phyloP scores from a whole-genome alignment of 2,329 filamentous ascomycete species.

The Aquanectria penicillioides region DNA sequence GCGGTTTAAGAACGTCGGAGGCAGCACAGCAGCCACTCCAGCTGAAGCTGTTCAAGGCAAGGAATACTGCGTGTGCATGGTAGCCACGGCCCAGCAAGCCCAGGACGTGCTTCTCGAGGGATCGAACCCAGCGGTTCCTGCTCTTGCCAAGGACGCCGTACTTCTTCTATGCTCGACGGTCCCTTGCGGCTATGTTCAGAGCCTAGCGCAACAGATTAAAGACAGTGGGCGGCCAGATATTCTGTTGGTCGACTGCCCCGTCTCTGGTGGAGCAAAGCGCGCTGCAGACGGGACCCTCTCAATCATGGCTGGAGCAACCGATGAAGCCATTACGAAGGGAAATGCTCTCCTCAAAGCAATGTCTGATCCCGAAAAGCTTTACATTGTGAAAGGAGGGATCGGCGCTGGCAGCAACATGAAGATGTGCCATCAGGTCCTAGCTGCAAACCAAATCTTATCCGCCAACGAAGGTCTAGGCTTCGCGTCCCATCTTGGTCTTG shows the following conservation, averaged over 20 bases:
- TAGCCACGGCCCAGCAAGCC: conserved; percentile 27
- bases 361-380: conserved; percentile 69
- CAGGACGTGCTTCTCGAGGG: conserved; percentile 24
- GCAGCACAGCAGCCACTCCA: conserved; percentile 1
- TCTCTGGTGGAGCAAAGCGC: conserved; percentile 40
- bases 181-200: conserved; percentile 21
- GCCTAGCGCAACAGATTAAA: conserved; percentile 13
- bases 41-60: conserved; percentile 14
- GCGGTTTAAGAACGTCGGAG: conserved; percentile 13
- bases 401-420: conserved; percentile 75
- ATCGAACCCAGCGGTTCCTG: conserved; percentile 9
- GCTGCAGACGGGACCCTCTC: conserved; percentile 73
- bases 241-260: conserved; percentile 49
- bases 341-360: conserved; percentile 70
- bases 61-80: conserved; percentile 29
- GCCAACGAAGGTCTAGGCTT: conserved; percentile 70
- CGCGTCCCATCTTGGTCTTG: conserved; percentile 64
- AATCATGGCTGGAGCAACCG: conserved; percentile 76
- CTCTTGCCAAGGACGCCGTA: conserved; percentile 14
- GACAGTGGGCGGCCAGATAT: conserved; percentile 18
- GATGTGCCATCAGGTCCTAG: conserved; percentile 74
- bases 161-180: conserved; percentile 26
- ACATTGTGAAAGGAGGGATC: conserved; percentile 67
- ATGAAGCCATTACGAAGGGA: conserved; percentile 65
- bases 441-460: conserved; percentile 70